Evolutionary conservation across 805 yeast genomes (phyloP), one percentile per base, ranked within the genome.

Genomic region (Lipomyces kockii): DNA sequence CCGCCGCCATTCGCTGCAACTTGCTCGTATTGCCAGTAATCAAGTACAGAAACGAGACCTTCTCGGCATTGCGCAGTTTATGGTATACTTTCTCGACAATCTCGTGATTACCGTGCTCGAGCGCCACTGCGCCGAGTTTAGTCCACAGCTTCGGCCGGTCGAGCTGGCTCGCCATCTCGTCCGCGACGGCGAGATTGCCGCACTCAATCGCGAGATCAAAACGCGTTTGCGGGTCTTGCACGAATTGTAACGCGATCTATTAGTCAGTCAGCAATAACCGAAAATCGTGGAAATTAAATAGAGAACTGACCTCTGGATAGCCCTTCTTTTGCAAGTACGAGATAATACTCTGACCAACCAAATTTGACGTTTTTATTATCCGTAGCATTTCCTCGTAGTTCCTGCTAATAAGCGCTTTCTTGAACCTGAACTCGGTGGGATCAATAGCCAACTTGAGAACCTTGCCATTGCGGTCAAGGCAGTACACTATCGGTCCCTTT

Each of bases 341-440:
- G 78, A 95, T 93, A 76, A 95, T 95, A 78, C 93, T 92, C 82
- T 96, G 98, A 71, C 99, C 99, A 62, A 95, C 99, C 76, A 95
- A 84, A 75, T 91, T 92, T 27, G 98, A 93, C 66, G 85, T 87
- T 76, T 87, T 88, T 79, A 95, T 95, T 73, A 95, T 87, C 73
- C 97, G 86, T 72, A 93, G 84, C 22, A 95, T 98, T 80, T 95
- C 99, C 72, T 86, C 87, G 81, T 92, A 94, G 79, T 95, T 92
- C 78, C 89, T 89, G 81, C 89, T 91, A 54, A 94, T 89, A 73
- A 95, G 83, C 8, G 99, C 97, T 76, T 88, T 89, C 83, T 95
- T 95, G 85, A 95, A 95, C 75, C 98, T 86, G 82, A 91, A 95
- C 81, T 95, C 99, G 43, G 98, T 94, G 53, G 98, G 97, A 78